These are phyloP conservation scores for Gossypium raimondii DNA, from an alignment of 345 rosid species.

Conservation along the genomic window DNA sequence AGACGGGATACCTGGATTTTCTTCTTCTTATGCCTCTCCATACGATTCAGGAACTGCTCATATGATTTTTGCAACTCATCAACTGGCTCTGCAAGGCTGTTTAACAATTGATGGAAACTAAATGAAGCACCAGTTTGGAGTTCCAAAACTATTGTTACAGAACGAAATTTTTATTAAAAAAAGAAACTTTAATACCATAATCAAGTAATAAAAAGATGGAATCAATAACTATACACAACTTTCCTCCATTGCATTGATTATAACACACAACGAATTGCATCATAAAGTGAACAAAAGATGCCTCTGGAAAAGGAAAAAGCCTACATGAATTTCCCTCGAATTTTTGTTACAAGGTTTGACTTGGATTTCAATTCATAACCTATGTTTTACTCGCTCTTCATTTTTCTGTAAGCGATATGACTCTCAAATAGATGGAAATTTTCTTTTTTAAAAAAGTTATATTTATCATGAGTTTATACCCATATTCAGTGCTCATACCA, in stretches of 20 bases:
- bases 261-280: neutral
- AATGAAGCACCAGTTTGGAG: neutral
- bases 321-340: neutral
- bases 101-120: conserved; percentile 9
- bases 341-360: neutral
- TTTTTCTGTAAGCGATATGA: no score
- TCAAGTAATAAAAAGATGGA: neutral
- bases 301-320: neutral
- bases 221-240: neutral
- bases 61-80: conserved; percentile 84
- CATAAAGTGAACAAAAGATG: neutral
- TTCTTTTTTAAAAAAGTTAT: no score
- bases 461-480: no score
- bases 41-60: conserved; percentile 68
- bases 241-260: neutral
- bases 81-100: conserved; percentile 83
- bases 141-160: neutral
- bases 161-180: neutral
- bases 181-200: neutral
- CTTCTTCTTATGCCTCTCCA: conserved; percentile 62
- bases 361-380: neutral
- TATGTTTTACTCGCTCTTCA: no score
- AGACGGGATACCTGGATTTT: conserved; percentile 47
- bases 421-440: no score
- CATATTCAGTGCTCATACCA: no score